These are phyloP conservation scores for Acanthamoeba lenticulata DNA, from an alignment of 208 protist genomes.

Conservation along the genomic window DNA sequence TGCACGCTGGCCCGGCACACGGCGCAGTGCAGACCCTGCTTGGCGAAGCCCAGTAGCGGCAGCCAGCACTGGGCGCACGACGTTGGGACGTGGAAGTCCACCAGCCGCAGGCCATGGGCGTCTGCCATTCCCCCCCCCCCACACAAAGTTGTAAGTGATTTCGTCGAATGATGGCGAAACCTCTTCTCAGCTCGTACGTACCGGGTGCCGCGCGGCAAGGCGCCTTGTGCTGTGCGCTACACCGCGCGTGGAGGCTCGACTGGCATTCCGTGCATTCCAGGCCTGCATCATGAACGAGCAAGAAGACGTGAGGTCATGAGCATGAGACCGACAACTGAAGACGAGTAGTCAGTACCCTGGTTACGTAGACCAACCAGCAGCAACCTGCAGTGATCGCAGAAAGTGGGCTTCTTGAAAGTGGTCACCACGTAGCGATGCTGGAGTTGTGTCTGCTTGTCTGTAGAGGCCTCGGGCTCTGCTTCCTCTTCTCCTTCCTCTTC, in stretches of 20 bases:
- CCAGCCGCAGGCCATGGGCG: not conserved
- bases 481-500: not conserved
- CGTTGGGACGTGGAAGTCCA: not conserved
- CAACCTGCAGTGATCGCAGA: conserved; percentile 12
- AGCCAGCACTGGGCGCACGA: not conserved
- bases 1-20: not conserved
- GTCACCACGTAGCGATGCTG: not conserved
- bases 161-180: too few relatives aligned
- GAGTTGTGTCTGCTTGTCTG: too few relatives aligned
- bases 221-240: not conserved
- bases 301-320: not conserved
- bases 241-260: not conserved
- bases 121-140: not conserved
- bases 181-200: too few relatives aligned
- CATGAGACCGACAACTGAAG: not conserved
- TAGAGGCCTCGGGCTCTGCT: too few relatives aligned
- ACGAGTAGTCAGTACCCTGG: not conserved
- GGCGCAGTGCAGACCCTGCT: not conserved
- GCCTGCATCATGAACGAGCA: not conserved
- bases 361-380: not conserved
- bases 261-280: not conserved
- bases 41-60: not conserved
- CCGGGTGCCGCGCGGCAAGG: not conserved
- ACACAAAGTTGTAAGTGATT: too few relatives aligned
- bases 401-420: not conserved